Percentiles rank a stretch among this genome's conserved stretches.
Conservation (phyloP, 441 rosid species). For the Eutrema salsugineum region DNA sequence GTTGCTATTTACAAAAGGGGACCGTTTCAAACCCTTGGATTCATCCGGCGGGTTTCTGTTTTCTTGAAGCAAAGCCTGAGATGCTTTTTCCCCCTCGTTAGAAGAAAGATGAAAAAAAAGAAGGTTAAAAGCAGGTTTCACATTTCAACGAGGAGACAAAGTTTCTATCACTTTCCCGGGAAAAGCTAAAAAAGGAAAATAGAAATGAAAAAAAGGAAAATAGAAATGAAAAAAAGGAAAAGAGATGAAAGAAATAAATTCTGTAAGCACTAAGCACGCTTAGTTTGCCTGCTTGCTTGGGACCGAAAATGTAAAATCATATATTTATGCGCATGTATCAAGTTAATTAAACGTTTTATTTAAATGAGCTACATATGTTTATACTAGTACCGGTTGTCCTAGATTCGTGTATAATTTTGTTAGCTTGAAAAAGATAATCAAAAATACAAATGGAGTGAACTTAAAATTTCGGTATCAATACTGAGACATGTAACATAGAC, state of each 20-base stretch:
- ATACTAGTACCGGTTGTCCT: neutral
- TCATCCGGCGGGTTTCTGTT: constrained; percentile 1
- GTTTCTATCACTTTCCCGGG: constrained; percentile 22
- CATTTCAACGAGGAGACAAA: constrained; percentile 20
- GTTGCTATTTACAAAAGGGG: constrained; percentile 37
- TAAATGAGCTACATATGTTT: neutral
- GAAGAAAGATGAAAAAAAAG: neutral
- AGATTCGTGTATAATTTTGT: neutral
- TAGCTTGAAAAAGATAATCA: neutral
- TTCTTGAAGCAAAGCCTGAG: neutral
- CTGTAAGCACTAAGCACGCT: constrained; percentile 21
- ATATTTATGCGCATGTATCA: neutral
- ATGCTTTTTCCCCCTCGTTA: neutral
- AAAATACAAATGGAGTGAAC: neutral
- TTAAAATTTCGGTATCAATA: neutral
- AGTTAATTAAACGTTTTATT: neutral
- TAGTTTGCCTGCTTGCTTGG: neutral
- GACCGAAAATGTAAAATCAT: constrained; percentile 2
- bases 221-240: neutral
- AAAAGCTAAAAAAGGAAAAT: constrained; percentile 4
- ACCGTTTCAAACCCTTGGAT: constrained; percentile 27
- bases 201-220: neutral
- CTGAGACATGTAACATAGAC: neutral
- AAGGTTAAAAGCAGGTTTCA: neutral
- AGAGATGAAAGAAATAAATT: neutral